Evolutionary conservation across 2,329 filamentous ascomycete species (phyloP), one percentile per base, ranked within the genome.

Genomic region (Aspergillus fructus): DNA sequence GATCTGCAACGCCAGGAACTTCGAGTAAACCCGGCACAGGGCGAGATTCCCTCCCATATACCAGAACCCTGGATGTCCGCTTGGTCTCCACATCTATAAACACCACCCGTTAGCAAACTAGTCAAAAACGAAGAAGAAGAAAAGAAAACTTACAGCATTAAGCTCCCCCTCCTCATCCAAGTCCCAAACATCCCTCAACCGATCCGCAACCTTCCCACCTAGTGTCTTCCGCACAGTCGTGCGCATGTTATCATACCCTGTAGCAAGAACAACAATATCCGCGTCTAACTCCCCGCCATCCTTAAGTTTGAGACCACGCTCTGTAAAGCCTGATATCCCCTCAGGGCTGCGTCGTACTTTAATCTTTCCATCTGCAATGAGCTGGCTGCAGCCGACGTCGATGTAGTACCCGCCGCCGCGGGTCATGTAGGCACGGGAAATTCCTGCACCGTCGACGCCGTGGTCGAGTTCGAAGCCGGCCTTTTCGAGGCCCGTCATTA

Each of bases 171-270:
- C 79, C 34, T 74, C 68, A 61, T 88, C 84, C 56, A 87, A 77
- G 0, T 85, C 85, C 84, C 86, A 89, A 15, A 87, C 80, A 62
- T 74, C 84, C 2, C 75, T 75, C 4, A 86, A 79, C 24, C 78
- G 76, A 51, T 85, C 81, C 0, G 84, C 86, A 9, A 89, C 76
- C 17, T 81, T 78, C 30, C 86, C 80, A 0, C 87, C 88, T 53
- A 90, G 79, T 19, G 88, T 82, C 33, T 78, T 76, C n/a, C 83
- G 74, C 2, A 86, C 83, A 19, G 83, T 83, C 0, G 83, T 85
- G 11, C 79, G 78, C 87, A 90, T 91, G 66, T 88, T 89, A 59
- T 86, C 81, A 63, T 88, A 89, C 3, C 81, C 85, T 0, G 85
- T 88, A 0, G 85, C 85, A 42, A 87, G 78, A 0, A 89, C 79